Percentiles rank a stretch among this genome's conserved stretches.
These are phyloP conservation scores for Leucosporidium yakuticum DNA, from an alignment of 768 basidiomycete species.

Conservation along the genomic window DNA sequence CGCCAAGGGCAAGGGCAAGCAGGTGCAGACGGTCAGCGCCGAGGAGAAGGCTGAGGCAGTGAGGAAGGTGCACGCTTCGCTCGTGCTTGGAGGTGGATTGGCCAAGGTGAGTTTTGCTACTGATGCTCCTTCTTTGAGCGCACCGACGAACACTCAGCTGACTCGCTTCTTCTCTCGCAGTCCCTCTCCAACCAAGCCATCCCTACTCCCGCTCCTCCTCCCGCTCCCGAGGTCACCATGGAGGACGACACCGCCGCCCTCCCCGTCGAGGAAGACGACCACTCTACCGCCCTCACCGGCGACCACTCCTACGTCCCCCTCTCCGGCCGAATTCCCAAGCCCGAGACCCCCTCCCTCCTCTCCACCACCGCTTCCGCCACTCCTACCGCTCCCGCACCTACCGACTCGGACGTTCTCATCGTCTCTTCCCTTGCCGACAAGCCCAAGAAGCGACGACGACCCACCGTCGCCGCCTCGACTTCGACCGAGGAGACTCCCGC, in stretches of 20 bases:
- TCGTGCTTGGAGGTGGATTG: constrained; percentile 30
- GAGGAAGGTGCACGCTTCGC: constrained; percentile 18
- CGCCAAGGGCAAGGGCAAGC: constrained; percentile 14
- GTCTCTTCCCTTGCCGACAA: constrained; percentile 27
- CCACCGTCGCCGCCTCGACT: neutral
- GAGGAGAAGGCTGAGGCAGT: constrained; percentile 13
- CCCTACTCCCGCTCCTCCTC: constrained; percentile 1
- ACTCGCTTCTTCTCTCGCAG: constrained; percentile 1
- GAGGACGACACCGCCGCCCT: neutral
- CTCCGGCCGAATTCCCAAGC: constrained; percentile 16
- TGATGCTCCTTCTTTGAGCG: neutral
- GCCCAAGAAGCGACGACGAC: constrained; percentile 31
- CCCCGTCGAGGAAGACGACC: neutral
- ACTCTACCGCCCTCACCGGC: neutral
- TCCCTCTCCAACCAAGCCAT: constrained; percentile 10
- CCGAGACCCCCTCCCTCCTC: neutral
- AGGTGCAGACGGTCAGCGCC: neutral
- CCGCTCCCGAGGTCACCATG: neutral
- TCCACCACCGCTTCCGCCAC: neutral
- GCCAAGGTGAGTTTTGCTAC: constrained; percentile 22
- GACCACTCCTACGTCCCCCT: constrained; percentile 31
- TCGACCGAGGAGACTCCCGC: neutral
- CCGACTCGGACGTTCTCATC: constrained; percentile 30
- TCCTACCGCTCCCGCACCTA: constrained; percentile 1
- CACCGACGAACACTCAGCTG: neutral